Conservation (phyloP, 306 rosid species). For the Luffa acutangula region DNA sequence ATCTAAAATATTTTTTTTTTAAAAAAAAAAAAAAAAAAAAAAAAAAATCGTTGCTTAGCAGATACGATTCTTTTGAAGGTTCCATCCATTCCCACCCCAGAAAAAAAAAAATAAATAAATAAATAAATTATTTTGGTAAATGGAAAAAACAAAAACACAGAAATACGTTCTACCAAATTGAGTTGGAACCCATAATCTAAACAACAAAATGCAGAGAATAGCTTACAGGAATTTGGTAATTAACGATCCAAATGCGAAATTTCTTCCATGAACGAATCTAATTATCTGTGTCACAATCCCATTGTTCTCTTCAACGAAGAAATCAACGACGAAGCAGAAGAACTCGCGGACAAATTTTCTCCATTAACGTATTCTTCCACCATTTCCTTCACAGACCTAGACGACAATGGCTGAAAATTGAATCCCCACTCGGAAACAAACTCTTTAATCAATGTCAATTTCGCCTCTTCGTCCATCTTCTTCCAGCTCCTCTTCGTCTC, state of each 20-base stretch:
- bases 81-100: too few species aligned
- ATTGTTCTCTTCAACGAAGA: constrained; percentile 35
- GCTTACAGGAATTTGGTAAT: neutral
- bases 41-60: too few species aligned
- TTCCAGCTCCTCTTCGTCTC: constrained; percentile 46
- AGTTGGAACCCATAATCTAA: neutral
- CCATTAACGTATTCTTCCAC: constrained; percentile 50
- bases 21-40: too few species aligned
- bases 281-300: constrained; percentile 32
- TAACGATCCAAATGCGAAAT: neutral
- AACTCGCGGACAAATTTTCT: constrained; percentile 13
- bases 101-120: too few species aligned
- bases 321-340: constrained; percentile 19
- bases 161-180: neutral
- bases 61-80: too few species aligned
- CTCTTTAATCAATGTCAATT: constrained; percentile 32
- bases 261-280: neutral
- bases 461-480: constrained; percentile 44
- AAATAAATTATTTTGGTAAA: neutral
- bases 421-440: constrained; percentile 53
- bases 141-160: neutral
- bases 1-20: too few species aligned
- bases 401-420: constrained; percentile 73
- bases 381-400: constrained; percentile 51
- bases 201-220: neutral